Percentiles rank a stretch among this genome's conserved stretches.
These are phyloP conservation scores for Phellopilus nigrolimitatus DNA, from an alignment of 1,284 basidiomycete species.

Conservation along the genomic window DNA sequence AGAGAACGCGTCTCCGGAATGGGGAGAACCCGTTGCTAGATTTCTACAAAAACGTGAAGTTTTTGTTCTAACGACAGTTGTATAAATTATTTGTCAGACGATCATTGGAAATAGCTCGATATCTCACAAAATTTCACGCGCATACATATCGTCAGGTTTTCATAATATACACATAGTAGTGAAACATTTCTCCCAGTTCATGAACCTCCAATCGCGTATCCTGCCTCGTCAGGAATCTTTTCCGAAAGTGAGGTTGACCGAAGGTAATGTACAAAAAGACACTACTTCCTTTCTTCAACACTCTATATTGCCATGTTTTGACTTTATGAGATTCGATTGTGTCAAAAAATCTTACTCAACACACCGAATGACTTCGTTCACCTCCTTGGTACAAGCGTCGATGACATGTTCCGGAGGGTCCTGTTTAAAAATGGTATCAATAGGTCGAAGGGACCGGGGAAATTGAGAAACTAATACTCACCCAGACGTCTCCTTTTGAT, in stretches of 20 bases:
- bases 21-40: slow-evolving; percentile 87
- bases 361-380: slow-evolving; percentile 76
- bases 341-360: not conserved
- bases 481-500: slow-evolving; percentile 85
- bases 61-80: slow-evolving; percentile 56
- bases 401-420: slow-evolving; percentile 78
- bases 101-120: not conserved
- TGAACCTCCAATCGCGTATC: slow-evolving; percentile 59
- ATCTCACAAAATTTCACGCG: not conserved
- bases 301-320: slow-evolving; percentile 48
- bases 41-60: slow-evolving; percentile 88
- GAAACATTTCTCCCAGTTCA: slow-evolving; percentile 73
- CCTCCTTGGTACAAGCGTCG: slow-evolving; percentile 73
- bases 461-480: slow-evolving; percentile 32
- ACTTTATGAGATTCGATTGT: too few relatives aligned
- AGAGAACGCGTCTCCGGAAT: slow-evolving; percentile 60
- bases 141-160: slow-evolving; percentile 16
- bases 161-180: slow-evolving; percentile 77
- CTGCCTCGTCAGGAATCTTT: slow-evolving; percentile 55
- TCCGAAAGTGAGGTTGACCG: slow-evolving; percentile 88
- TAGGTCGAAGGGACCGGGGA: not conserved
- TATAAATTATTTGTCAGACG: not conserved
- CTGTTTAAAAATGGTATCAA: slow-evolving; percentile 35
- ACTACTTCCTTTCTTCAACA: slow-evolving; percentile 55
- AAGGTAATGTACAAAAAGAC: slow-evolving; percentile 84